Percentiles rank a stretch among this genome's conserved stretches.
Conservation (phyloP, 2,329 filamentous ascomycete genomes). For the Botryotinia narcissicola region DNA sequence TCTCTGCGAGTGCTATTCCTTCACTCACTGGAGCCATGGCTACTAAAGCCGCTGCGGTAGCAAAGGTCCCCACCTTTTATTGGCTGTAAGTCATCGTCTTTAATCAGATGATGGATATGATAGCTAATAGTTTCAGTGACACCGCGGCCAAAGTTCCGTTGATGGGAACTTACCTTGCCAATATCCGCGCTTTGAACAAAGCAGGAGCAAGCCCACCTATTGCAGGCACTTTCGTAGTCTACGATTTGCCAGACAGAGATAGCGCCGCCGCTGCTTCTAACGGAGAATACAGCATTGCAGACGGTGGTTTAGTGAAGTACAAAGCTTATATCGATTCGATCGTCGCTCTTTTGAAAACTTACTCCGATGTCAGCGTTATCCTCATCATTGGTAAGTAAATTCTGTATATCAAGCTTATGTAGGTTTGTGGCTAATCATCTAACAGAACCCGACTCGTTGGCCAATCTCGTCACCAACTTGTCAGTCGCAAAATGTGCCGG, state of each 20-base stretch:
- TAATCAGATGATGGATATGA: neutral
- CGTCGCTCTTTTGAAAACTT: constrained; percentile 49
- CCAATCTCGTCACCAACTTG: constrained; percentile 61
- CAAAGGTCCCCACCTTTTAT: constrained; percentile 50
- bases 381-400: constrained; percentile 47
- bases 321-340: constrained; percentile 56
- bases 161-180: constrained; percentile 47
- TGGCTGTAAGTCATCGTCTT: constrained; percentile 47
- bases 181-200: constrained; percentile 48
- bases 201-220: constrained; percentile 48
- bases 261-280: constrained; percentile 63
- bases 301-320: constrained; percentile 49
- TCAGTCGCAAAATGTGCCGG: constrained; percentile 53
- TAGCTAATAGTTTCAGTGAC: constrained; percentile 37
- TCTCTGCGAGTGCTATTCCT: constrained; percentile 57
- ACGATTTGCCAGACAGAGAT: constrained; percentile 62
- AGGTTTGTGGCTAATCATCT: neutral
- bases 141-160: constrained; percentile 48
- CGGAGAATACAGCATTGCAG: constrained; percentile 56
- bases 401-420: neutral
- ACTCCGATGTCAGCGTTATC: constrained; percentile 50
- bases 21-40: constrained; percentile 55
- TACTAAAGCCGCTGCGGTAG: constrained; percentile 49
- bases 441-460: constrained; percentile 59
- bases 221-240: constrained; percentile 56